Evolutionary conservation across 2,329 filamentous ascomycete species (phyloP).

Genomic region (Pseudogymnoascus sp.): DNA sequence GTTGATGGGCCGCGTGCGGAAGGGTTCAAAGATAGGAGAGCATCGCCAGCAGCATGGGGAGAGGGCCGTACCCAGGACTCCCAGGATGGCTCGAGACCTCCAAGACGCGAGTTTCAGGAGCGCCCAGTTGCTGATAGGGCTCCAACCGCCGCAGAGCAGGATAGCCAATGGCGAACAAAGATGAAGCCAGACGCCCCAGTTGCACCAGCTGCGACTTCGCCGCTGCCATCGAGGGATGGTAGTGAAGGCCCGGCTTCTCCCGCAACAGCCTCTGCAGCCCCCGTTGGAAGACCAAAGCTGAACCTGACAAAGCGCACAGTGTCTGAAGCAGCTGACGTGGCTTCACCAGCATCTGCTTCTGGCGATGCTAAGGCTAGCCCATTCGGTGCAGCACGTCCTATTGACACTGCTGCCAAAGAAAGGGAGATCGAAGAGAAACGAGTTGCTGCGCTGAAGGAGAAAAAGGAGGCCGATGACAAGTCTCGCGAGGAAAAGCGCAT

Average conservation of each 20-base stretch:
- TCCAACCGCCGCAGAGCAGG: conserved; percentile 82
- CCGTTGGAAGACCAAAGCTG: conserved; percentile 66
- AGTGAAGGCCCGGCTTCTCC: conserved; percentile 72
- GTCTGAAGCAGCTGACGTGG: conserved; percentile 55
- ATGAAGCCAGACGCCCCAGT: conserved; percentile 71
- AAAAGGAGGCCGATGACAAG: conserved; percentile 61
- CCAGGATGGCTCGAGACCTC: conserved; percentile 66
- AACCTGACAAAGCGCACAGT: conserved; percentile 90
- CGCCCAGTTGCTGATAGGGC: conserved; percentile 59
- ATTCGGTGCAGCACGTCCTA: conserved; percentile 88
- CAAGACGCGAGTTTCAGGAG: conserved; percentile 68
- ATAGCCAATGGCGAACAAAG: conserved; percentile 84
- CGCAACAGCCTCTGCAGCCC: conserved; percentile 47
- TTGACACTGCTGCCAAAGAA: conserved; percentile 86
- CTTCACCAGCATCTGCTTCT: conserved; percentile 43
- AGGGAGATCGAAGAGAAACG: conserved; percentile 86
- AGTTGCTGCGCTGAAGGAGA: conserved; percentile 64
- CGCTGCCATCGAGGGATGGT: conserved; percentile 61
- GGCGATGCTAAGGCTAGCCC: conserved; percentile 80
- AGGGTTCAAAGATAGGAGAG: conserved; percentile 53
- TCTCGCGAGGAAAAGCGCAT: conserved; percentile 52
- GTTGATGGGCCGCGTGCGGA: conserved; percentile 54
- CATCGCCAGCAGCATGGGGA: conserved; percentile 71
- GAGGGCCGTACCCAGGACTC: conserved; percentile 50
- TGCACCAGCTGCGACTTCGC: conserved; percentile 44